These are phyloP conservation scores for Saussurea involucrata DNA, from an alignment of 129 eudicot species.

Conservation along the genomic window DNA sequence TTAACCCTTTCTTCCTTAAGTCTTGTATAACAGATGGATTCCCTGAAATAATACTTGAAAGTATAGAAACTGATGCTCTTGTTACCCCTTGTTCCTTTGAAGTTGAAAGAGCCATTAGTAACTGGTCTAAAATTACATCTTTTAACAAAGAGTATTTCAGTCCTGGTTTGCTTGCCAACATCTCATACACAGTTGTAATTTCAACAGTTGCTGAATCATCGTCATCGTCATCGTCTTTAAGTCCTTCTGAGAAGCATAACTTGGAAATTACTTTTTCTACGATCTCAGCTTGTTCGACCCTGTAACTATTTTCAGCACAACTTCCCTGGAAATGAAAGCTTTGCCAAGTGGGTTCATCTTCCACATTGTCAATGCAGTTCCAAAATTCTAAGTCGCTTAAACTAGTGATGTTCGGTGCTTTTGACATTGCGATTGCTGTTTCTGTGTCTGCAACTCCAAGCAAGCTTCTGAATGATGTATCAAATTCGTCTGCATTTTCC, in stretches of 20 bases:
- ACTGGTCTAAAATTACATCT: conserved; percentile 68
- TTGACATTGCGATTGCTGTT: conserved; percentile 18
- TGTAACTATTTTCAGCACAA: conserved; percentile 37
- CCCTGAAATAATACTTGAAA: conserved; percentile 50
- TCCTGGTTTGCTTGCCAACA: conserved; percentile 56
- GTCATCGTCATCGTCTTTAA: conserved; percentile 40
- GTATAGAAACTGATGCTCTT: conserved; percentile 67
- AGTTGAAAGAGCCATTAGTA: conserved; percentile 62
- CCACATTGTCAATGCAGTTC: conserved; percentile 22
- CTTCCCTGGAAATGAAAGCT: conserved; percentile 3
- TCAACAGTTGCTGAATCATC: conserved; percentile 43
- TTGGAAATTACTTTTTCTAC: conserved; percentile 67
- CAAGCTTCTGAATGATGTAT: conserved; percentile 23
- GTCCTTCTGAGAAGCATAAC: conserved; percentile 63
- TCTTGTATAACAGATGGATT: conserved; percentile 58
- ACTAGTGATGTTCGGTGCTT: conserved; percentile 18
- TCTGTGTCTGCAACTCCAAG: conserved; percentile 21
- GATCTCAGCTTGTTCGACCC: conserved; percentile 47
- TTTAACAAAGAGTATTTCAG: conserved; percentile 62
- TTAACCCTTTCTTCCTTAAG: conserved; percentile 61
- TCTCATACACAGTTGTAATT: conserved; percentile 58
- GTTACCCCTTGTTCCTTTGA: conserved; percentile 66
- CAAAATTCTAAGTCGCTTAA: conserved; percentile 32
- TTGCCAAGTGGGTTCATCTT: conserved; percentile 23
- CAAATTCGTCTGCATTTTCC: conserved; percentile 41